Base-by-base conservation (phyloP, 257 asterid genomes). In the Verbena officinalis region DNA sequence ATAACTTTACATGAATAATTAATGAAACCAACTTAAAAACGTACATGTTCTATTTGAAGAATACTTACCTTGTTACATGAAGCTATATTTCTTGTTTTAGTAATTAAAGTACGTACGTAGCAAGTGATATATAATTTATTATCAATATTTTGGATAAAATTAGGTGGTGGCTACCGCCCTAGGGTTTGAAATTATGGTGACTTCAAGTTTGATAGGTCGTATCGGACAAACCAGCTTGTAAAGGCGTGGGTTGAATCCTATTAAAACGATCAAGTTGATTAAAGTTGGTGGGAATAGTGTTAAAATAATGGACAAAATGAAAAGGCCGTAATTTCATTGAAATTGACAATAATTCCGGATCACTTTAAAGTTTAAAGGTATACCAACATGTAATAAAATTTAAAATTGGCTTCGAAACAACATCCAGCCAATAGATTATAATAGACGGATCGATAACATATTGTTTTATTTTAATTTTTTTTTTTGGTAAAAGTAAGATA, bases 181-280 rank as follows among this genome's bases (percentile, higher is more conserved):
- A 57, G 75, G 69, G 74, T 72, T 75, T 62, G 68, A 66, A 8
- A 50, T 55, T 17, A 55, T 58, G 69, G 60, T 69, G 58, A 71
- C 59, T 23, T n/a, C n/a, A n/a, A n/a, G 16, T 24, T 61, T 67
- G 70, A 42, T 73, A 23, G 62, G 45, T 52, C 59, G 22, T 53
- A 19, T 46, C 34, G 39, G 48, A 43, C 46, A 40, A 54, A 45
- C 45, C 69, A 51, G 40, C 55, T 60, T 38, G 66, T 59, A 71
- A 74, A 66, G 65, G 27, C 55, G 44, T 59, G 31, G 50, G 13
- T 52, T 17, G 14, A 42, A 60, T 59, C 23, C 7, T 21, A 14
- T 7, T 12, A 54, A 22, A 45, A 13, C 11, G 19, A 67, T 42
- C 86, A 71, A 83, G 69, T 78, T 75, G 83, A 77, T 55, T 44